A percentile compares a stretch with the other conserved stretches of the same genome.
phyloP scores from a whole-genome alignment of 2,329 filamentous ascomycete species.

The Paecilomyces fulvus region DNA sequence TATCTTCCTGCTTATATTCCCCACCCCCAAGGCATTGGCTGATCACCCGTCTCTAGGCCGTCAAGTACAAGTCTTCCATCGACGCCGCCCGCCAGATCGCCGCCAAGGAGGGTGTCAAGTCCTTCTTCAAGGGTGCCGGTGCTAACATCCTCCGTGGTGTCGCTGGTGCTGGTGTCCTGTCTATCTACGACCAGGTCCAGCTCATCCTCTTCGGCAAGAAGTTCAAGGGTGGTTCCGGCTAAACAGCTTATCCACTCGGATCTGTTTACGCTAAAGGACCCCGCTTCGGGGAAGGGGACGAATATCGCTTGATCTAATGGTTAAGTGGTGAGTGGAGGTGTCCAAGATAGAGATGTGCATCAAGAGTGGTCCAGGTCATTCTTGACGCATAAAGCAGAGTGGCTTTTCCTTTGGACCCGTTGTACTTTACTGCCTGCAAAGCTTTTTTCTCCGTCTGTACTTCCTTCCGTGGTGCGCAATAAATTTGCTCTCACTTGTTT shows the following conservation, averaged over 20 bases:
- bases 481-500: conserved; percentile 7
- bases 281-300: conserved; percentile 20
- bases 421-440: conserved; percentile 43
- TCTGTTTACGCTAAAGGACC: conserved; percentile 7
- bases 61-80: conserved; percentile 98
- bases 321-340: conserved; percentile 22
- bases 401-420: conserved; percentile 36
- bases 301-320: conserved; percentile 17
- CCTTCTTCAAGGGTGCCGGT: conserved; percentile 99
- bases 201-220: conserved; percentile 99
- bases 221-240: conserved; percentile 59
- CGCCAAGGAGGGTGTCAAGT: conserved; percentile 92
- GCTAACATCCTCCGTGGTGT: conserved; percentile 99
- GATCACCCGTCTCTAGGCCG: conserved; percentile 68
- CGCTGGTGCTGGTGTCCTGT: conserved; percentile 99
- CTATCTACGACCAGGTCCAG: conserved; percentile 99
- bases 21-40: background rate
- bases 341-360: conserved; percentile 36
- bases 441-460: conserved; percentile 27
- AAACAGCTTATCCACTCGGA: conserved; percentile 17
- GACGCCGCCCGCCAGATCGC: conserved; percentile 96
- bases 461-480: conserved; percentile 11
- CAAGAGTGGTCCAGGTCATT: conserved; percentile 29
- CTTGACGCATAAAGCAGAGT: conserved; percentile 38
- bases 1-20: conserved; percentile 11